Percentiles rank a stretch among this genome's conserved stretches.
Conservation (phyloP, 441 rosid genomes). For the Corymbia citriodora region DNA sequence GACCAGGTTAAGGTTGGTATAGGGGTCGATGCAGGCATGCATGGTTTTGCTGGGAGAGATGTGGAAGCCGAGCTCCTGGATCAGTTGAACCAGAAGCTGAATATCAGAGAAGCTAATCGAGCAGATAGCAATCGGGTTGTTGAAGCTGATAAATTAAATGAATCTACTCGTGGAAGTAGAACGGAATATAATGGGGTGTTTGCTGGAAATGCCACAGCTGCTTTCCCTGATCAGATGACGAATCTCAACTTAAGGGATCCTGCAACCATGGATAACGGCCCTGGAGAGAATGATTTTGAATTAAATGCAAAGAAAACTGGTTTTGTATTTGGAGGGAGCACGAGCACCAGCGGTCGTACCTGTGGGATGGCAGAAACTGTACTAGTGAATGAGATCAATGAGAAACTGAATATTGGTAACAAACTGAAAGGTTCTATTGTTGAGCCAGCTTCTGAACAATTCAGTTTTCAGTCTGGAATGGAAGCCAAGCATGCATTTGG, state of each 20-base stretch:
- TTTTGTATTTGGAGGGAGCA: conserved; percentile 14
- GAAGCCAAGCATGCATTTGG: conserved; percentile 14
- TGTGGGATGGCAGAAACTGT: conserved; percentile 35
- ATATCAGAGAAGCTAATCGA: conserved; percentile 13
- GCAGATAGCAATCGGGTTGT: background rate
- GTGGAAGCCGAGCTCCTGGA: conserved; percentile 33
- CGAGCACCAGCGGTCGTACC: conserved; percentile 7
- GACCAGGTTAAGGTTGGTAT: background rate
- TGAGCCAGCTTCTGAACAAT: conserved; percentile 19
- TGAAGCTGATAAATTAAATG: background rate
- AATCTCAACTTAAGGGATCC: conserved; percentile 38
- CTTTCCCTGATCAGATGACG: conserved; percentile 38
- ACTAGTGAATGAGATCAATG: conserved; percentile 45
- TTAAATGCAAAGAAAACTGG: conserved; percentile 8
- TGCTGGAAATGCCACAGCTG: conserved; percentile 16
- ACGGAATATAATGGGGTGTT: conserved; percentile 12
- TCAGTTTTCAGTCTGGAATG: conserved; percentile 25
- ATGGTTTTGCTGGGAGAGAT: conserved; percentile 5
- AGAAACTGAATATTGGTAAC: conserved; percentile 44
- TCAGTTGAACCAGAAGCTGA: conserved; percentile 49
- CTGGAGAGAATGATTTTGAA: conserved; percentile 4
- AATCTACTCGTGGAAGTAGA: conserved; percentile 5
- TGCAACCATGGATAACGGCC: conserved; percentile 4
- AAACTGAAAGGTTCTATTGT: conserved; percentile 16
- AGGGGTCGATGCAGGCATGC: conserved; percentile 13